Evolutionary conservation across 495 filamentous ascomycete genomes (phyloP).

Genomic region (Aspergillus conjunctus): DNA sequence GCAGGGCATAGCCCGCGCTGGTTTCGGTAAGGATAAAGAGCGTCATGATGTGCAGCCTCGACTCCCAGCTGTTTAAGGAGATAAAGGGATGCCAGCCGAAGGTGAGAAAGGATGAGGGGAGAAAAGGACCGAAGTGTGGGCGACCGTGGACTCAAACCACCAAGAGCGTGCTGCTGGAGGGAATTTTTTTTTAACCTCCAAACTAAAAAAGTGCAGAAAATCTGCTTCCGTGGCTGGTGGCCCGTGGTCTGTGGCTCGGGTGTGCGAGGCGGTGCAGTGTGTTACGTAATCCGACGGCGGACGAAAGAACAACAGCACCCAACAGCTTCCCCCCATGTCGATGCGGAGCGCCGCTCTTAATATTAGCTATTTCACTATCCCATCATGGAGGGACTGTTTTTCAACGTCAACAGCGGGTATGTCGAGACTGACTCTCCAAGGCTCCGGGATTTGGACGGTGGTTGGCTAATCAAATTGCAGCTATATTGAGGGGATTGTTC

Average conservation of each 20-base stretch:
- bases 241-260: conserved; percentile 15
- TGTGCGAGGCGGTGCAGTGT: conserved; percentile 23
- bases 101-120: conserved; percentile 22
- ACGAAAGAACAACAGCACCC: conserved; percentile 16
- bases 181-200: conserved; percentile 31
- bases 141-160: conserved; percentile 31
- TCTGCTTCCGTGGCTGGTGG: conserved; percentile 26
- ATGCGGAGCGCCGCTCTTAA: conserved; percentile 24
- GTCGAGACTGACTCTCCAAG: conserved; percentile 22
- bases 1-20: conserved; percentile 92
- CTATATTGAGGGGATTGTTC: conserved; percentile 95
- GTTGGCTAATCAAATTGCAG: conserved; percentile 44
- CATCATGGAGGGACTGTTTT: conserved; percentile 92
- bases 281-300: conserved; percentile 25
- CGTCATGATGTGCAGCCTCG: conserved; percentile 59
- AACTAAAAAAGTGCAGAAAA: conserved; percentile 30
- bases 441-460: background rate
- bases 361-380: conserved; percentile 23
- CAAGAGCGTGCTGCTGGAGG: conserved; percentile 28
- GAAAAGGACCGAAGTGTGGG: conserved; percentile 22
- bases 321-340: conserved; percentile 3
- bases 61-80: conserved; percentile 32
- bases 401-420: conserved; percentile 93
- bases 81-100: conserved; percentile 24
- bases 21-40: conserved; percentile 89